Conservation (phyloP, 768 basidiomycete species). For the Trametopsis cervina region DNA sequence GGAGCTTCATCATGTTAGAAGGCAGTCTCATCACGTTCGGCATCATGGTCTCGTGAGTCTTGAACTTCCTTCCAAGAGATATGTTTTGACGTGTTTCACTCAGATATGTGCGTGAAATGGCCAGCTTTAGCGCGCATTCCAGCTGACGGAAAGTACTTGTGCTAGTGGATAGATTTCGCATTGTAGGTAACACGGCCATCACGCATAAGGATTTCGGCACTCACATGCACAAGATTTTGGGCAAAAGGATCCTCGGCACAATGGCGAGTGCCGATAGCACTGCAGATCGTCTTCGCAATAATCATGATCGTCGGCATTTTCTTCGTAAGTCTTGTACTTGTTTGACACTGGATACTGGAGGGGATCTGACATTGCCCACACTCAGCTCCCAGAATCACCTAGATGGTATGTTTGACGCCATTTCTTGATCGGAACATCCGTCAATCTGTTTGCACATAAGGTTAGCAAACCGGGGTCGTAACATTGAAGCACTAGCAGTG, state of each 20-base stretch:
- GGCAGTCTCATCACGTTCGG: slow-evolving; percentile 59
- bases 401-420: slow-evolving; percentile 34
- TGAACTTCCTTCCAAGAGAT: no score
- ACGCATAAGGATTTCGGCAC: not conserved
- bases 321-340: slow-evolving; percentile 33
- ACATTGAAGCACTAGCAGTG: slow-evolving; percentile 51
- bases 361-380: not conserved
- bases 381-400: slow-evolving; percentile 52
- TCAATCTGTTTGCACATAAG: slow-evolving; percentile 20
- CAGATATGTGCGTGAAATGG: slow-evolving; percentile 1
- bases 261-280: slow-evolving; percentile 57
- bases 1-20: slow-evolving; percentile 59
- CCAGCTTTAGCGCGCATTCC: no score
- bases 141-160: not conserved
- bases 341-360: not conserved
- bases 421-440: not conserved
- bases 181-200: slow-evolving; percentile 31
- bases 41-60: slow-evolving; percentile 52
- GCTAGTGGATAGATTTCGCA: slow-evolving; percentile 61
- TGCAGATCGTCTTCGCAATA: slow-evolving; percentile 51
- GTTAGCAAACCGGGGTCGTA: slow-evolving; percentile 48
- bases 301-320: slow-evolving; percentile 43
- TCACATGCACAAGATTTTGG: slow-evolving; percentile 37
- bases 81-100: no score
- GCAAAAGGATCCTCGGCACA: slow-evolving; percentile 42